These are phyloP conservation scores for Annulohypoxylon bovei DNA, from an alignment of 495 filamentous ascomycete species.

Conservation along the genomic window DNA sequence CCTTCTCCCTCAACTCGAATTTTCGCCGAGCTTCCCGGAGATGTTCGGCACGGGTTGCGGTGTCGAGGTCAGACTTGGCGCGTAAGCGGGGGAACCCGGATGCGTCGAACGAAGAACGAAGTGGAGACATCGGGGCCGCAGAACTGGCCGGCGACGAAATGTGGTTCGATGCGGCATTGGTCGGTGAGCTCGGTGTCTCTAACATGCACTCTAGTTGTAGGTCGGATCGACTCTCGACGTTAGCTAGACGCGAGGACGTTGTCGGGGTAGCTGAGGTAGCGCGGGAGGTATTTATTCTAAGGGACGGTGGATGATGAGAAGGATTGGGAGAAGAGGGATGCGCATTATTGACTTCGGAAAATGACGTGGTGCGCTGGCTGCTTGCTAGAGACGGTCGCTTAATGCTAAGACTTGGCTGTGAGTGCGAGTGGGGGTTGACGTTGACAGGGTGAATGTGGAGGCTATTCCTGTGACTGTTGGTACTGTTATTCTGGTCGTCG, in stretches of 20 bases:
- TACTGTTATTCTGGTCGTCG: slow-evolving; percentile 25
- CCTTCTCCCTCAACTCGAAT: slow-evolving; percentile 63
- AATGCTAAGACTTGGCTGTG: slow-evolving; percentile 40
- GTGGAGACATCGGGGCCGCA: slow-evolving; percentile 54
- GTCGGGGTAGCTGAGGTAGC: slow-evolving; percentile 42
- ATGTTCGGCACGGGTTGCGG: slow-evolving; percentile 55
- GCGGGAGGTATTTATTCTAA: slow-evolving; percentile 56
- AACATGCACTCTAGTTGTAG: slow-evolving; percentile 47
- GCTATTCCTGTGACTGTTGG: slow-evolving; percentile 30
- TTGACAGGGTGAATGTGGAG: slow-evolving; percentile 34
- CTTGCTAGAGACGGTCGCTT: slow-evolving; percentile 50
- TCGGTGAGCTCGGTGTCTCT: slow-evolving; percentile 45
- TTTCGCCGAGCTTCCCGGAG: slow-evolving; percentile 62
- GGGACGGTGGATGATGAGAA: slow-evolving; percentile 45
- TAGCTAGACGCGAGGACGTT: slow-evolving; percentile 51
- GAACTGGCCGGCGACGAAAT: slow-evolving; percentile 43
- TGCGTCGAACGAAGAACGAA: slow-evolving; percentile 62
- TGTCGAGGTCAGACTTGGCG: slow-evolving; percentile 61
- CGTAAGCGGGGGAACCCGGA: slow-evolving; percentile 61
- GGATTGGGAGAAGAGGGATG: slow-evolving; percentile 33
- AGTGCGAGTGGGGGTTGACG: slow-evolving; percentile 39
- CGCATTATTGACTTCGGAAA: slow-evolving; percentile 49
- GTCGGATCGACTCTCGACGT: slow-evolving; percentile 56
- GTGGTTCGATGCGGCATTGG: slow-evolving; percentile 22
- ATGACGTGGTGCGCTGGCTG: slow-evolving; percentile 56